phyloP scores from a whole-genome alignment of 2,329 filamentous ascomycete species.

The Penicillium sp. region DNA sequence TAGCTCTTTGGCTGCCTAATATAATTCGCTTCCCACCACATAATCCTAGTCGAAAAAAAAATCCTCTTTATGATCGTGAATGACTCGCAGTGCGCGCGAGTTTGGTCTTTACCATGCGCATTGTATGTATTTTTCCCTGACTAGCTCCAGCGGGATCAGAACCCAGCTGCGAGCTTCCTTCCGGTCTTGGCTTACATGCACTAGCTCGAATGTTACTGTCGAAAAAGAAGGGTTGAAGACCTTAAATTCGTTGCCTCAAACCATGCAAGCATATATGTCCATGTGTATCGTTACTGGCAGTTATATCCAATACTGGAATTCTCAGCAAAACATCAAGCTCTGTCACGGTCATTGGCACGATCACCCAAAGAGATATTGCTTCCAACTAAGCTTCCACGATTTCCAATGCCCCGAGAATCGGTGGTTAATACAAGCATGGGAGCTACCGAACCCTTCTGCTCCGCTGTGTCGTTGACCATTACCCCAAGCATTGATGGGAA shows the following conservation, averaged over 20 bases:
- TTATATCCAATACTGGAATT: neutral
- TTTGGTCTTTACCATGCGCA: no score
- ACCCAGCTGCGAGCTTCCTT: no score
- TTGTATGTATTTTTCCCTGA: no score
- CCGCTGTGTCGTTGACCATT: conserved; percentile 37
- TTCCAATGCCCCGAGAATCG: conserved; percentile 37
- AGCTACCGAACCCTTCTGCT: conserved; percentile 26
- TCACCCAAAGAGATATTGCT: conserved; percentile 29
- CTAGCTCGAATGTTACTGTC: no score
- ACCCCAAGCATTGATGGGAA: conserved; percentile 68
- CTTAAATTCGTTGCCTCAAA: neutral
- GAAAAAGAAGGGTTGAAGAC: neutral
- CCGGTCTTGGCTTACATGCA: no score
- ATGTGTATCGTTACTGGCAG: no score
- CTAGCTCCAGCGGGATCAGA: no score
- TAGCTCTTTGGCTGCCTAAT: no score
- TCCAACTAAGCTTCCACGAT: conserved; percentile 36
- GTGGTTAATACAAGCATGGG: conserved; percentile 35
- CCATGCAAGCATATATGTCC: neutral
- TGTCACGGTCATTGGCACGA: neutral
- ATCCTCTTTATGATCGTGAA: no score
- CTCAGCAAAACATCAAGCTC: neutral
- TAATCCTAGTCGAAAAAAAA: no score
- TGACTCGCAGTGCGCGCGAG: no score
- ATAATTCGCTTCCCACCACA: no score